Evolutionary conservation across 2,329 filamentous ascomycete genomes (phyloP), one percentile per base, ranked within the genome.

Genomic region (Paracorniculantispora psalliotae): DNA sequence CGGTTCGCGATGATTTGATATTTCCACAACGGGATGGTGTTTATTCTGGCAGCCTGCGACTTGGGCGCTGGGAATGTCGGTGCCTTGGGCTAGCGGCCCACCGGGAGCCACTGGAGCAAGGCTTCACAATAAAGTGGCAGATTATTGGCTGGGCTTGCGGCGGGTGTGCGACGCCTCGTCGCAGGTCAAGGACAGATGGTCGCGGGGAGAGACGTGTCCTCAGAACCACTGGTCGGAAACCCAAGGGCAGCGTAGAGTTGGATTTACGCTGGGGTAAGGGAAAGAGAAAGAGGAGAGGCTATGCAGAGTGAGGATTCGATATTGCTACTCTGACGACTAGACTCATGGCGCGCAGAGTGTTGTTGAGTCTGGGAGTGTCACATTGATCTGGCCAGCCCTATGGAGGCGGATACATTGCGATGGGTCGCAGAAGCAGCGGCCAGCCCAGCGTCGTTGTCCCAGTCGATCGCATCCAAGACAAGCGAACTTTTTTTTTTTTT

Each of bases 71-170:
- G 48, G 43, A 70, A 70, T 67, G 59, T 59, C 63, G 68, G 60
- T 70, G 68, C 68, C 68, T 70, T 68, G 66, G 51, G 62, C 44
- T 48, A 50, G 35, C n/a, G 46, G n/a, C n/a, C 52, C 52, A 37
- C 28, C 44, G 46, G 39, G 53, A 19, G 43, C 30, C 61, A 62
- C 62, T 52, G 37, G 35, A 59, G 47, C 60, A 70, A n/a, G 68
- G 68, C 68, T 69, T 64, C 67, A 62, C 54, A 44, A 70, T 70
- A 68, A 68, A 66, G 23, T 50, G 26, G 39, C 50, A 15, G 28
- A 26, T 37, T 23, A 69, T 69, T 70, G 68, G 68, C 60, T 56
- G 48, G 35, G 39, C 15, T 12, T 26, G 19, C 10, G 13, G 23
- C 17, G 23, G 43, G 15, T n/a, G n/a, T n/a, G 23, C 13, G 1